Percentiles rank a stretch among this genome's conserved stretches.
Evolutionary conservation across 495 filamentous ascomycete species (phyloP).

Genomic region (Hapsidospora chrysogenum): DNA sequence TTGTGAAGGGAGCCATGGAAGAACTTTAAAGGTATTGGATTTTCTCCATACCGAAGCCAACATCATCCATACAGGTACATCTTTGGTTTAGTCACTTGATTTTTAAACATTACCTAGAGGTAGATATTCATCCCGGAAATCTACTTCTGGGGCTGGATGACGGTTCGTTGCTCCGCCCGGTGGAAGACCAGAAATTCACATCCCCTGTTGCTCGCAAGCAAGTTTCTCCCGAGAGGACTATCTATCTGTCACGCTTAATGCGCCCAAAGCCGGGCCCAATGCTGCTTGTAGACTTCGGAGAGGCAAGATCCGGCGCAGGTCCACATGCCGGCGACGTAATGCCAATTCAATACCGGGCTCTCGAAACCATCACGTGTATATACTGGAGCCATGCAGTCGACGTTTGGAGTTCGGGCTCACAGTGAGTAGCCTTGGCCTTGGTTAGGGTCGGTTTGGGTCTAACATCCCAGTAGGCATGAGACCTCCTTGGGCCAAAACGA

Average conservation of each 20-base stretch:
- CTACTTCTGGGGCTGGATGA: slow-evolving; percentile 1
- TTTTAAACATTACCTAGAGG: background rate
- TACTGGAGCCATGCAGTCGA: slow-evolving; percentile 8
- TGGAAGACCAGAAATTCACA: slow-evolving; percentile 3
- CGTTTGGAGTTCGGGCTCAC: slow-evolving; percentile 9
- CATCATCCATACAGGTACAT: background rate
- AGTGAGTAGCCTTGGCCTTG: slow-evolving; percentile 2
- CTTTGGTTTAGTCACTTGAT: background rate
- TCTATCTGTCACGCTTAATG: slow-evolving; percentile 3
- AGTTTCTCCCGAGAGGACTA: background rate
- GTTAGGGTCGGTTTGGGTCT: background rate
- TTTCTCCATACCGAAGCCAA: slow-evolving; percentile 6
- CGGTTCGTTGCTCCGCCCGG: background rate
- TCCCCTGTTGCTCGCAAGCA: slow-evolving; percentile 1
- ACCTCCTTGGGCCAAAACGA: slow-evolving; percentile 12
- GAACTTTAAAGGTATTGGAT: slow-evolving; percentile 5
- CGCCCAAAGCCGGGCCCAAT: background rate
- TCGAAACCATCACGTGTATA: slow-evolving; percentile 7
- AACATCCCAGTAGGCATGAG: slow-evolving; percentile 12
- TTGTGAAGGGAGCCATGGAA: slow-evolving; percentile 3
- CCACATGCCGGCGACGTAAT: slow-evolving; percentile 5
- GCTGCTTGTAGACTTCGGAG: slow-evolving; percentile 3
- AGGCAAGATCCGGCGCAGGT: slow-evolving; percentile 1
- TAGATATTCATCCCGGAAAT: slow-evolving; percentile 5
- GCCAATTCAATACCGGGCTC: slow-evolving; percentile 6